Evolutionary conservation across 306 rosid species (phyloP).

Genomic region (Cucurbita moschata): DNA sequence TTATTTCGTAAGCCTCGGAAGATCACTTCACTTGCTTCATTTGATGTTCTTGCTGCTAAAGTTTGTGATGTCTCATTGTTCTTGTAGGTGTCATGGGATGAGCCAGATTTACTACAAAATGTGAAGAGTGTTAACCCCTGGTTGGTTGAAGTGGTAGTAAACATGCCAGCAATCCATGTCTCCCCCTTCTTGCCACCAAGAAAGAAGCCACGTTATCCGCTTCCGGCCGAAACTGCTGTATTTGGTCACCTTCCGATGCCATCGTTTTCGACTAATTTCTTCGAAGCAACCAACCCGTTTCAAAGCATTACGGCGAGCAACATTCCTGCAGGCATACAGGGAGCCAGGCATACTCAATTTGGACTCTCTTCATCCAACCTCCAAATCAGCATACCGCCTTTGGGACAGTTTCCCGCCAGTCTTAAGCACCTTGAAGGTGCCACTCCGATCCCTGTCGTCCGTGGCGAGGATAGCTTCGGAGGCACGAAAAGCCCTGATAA

Average conservation of each 20-base stretch:
- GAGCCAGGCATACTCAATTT: conserved; percentile 98
- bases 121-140: conserved; percentile 89
- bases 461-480: conserved; percentile 16
- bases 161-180: conserved; percentile 55
- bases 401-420: conserved; percentile 30
- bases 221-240: conserved; percentile 37
- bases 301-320: conserved; percentile 23
- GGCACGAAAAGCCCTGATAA: conserved; percentile 30
- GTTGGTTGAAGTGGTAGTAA: conserved; percentile 73
- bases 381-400: conserved; percentile 37
- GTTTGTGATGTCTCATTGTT: conserved; percentile 5
- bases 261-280: conserved; percentile 29
- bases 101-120: conserved; percentile 89
- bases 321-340: conserved; percentile 86
- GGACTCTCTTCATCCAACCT: conserved; percentile 52
- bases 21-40: neutral
- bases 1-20: neutral
- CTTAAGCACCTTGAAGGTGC: conserved; percentile 31
- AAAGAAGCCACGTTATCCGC: conserved; percentile 49
- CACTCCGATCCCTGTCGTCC: conserved; percentile 23
- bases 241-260: conserved; percentile 54
- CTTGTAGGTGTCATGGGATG: conserved; percentile 85
- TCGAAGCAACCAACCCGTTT: conserved; percentile 32
- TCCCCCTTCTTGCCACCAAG: conserved; percentile 68
- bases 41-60: conserved; percentile 4